Percentiles rank a stretch among this genome's conserved stretches.
These are phyloP conservation scores for Anthostomella pinea DNA, from an alignment of 2,329 filamentous ascomycete species.

Conservation along the genomic window DNA sequence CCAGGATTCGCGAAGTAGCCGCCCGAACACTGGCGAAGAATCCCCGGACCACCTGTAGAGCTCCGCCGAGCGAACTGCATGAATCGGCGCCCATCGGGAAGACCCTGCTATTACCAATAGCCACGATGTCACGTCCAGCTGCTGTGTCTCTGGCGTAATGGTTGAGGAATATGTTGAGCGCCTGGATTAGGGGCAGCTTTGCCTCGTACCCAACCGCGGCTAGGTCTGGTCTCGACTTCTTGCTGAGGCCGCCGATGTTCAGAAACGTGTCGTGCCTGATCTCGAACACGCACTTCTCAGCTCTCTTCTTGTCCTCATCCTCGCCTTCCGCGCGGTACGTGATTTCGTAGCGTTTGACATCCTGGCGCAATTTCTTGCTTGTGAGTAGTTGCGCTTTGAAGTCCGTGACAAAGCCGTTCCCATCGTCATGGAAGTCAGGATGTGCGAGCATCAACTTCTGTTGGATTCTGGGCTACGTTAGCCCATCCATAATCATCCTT, in stretches of 20 bases:
- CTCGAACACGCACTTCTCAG: slow-evolving; percentile 2
- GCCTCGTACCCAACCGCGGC: slow-evolving; percentile 22
- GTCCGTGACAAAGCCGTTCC: too few species aligned
- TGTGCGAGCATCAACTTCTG: too few species aligned
- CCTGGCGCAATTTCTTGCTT: too few species aligned
- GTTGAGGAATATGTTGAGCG: slow-evolving; percentile 28
- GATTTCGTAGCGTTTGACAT: too few species aligned
- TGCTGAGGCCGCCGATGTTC: too few species aligned
- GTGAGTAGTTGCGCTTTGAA: too few species aligned
- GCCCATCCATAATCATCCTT: too few species aligned
- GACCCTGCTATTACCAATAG: slow-evolving; percentile 31
- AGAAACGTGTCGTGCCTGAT: slow-evolving; percentile 12
- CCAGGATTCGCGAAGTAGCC: slow-evolving; percentile 33
- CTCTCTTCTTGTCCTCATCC: slow-evolving; percentile 22
- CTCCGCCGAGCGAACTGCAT: slow-evolving; percentile 24
- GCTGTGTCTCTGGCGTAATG: slow-evolving; percentile 32
- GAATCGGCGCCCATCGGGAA: slow-evolving; percentile 7
- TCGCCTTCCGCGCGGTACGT: slow-evolving; percentile 32
- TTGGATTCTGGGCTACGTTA: too few species aligned
- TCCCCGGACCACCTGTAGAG: slow-evolving; percentile 32
- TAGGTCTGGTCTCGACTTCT: too few species aligned
- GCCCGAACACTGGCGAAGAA: slow-evolving; percentile 34
- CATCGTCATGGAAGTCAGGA: too few species aligned
- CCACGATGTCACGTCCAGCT: slow-evolving; percentile 25
- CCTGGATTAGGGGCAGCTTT: slow-evolving; percentile 24